Percentiles rank a stretch among this genome's conserved stretches.
Conservation (phyloP, 139 green algal species). For the Raphidocelis subcapitata region DNA sequence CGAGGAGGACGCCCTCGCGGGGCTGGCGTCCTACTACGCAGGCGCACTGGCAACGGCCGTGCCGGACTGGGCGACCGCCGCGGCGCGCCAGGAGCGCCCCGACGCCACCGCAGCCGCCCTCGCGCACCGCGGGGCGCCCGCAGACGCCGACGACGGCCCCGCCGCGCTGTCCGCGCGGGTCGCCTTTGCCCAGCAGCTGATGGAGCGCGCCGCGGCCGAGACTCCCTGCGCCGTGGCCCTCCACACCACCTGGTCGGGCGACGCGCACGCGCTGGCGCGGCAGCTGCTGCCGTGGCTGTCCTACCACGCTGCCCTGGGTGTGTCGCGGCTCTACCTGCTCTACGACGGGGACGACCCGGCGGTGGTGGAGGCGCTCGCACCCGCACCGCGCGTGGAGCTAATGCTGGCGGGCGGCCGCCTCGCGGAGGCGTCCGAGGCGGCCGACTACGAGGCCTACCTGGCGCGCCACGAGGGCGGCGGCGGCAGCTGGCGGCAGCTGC, state of each 20-base stretch:
- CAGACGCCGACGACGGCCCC: too few relatives aligned
- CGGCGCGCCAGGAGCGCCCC: too few relatives aligned
- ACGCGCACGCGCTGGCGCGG: conserved; percentile 40
- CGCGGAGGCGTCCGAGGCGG: background rate
- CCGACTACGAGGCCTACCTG: conserved; percentile 9
- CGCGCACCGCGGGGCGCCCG: too few relatives aligned
- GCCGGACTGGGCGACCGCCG: too few relatives aligned
- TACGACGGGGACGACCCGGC: conserved; percentile 48
- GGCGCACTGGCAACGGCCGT: too few relatives aligned
- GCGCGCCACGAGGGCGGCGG: conserved; percentile 1
- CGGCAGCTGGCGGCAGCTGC: conserved; percentile 33
- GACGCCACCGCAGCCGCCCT: too few relatives aligned
- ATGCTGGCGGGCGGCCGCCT: conserved; percentile 2
- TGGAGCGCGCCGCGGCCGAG: background rate
- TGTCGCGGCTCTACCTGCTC: conserved; percentile 47
- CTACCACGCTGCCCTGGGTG: conserved; percentile 52
- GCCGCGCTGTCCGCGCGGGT: too few relatives aligned
- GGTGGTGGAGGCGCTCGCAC: background rate
- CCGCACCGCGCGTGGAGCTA: conserved; percentile 1
- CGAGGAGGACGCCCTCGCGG: too few relatives aligned
- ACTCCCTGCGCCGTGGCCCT: conserved; percentile 24
- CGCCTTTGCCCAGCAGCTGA: too few relatives aligned
- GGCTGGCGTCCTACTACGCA: too few relatives aligned
- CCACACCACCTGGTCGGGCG: conserved; percentile 35
- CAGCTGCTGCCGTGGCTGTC: conserved; percentile 59